Evolutionary conservation across 73 alveolate genomes (phyloP).

Genomic region (Paramecium bursaria): DNA sequence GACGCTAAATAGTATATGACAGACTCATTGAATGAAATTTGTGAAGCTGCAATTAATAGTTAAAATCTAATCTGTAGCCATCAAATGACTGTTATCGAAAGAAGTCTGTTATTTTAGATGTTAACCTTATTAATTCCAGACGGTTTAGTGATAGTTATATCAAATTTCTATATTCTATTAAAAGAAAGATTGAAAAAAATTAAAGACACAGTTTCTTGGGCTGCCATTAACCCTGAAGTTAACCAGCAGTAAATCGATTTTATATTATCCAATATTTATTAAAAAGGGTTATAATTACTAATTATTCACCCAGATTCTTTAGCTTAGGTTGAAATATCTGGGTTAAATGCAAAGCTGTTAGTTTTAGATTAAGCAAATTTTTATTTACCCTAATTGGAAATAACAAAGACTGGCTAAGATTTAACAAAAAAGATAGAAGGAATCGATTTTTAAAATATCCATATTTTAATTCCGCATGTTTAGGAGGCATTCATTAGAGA

Average conservation of each 20-base stretch:
- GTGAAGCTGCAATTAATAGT: too few relatives aligned
- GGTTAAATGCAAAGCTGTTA: background rate
- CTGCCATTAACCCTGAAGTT: slow-evolving; percentile 54
- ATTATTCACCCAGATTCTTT: slow-evolving; percentile 40
- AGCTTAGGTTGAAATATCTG: background rate
- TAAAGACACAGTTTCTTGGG: slow-evolving; percentile 48
- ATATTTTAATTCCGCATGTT: slow-evolving; percentile 8
- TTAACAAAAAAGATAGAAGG: background rate
- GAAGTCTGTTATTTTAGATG: slow-evolving; percentile 69
- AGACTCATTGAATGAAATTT: too few relatives aligned
- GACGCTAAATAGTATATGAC: too few relatives aligned
- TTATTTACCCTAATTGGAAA: slow-evolving; percentile 14
- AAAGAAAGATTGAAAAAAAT: slow-evolving; percentile 43
- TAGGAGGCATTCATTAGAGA: background rate
- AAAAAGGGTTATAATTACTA: slow-evolving; percentile 14
- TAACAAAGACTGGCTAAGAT: background rate
- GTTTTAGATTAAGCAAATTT: slow-evolving; percentile 39
- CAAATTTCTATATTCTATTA: slow-evolving; percentile 20
- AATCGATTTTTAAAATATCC: background rate
- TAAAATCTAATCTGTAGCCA: too few relatives aligned
- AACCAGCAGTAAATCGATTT: slow-evolving; percentile 11
- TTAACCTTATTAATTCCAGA: slow-evolving; percentile 27
- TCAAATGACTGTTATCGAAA: too few relatives aligned
- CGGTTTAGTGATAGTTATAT: slow-evolving; percentile 29
- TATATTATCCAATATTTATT: slow-evolving; percentile 18